phyloP scores from a whole-genome alignment of 2,329 filamentous ascomycete species.

The Aspergillus japonicus region DNA sequence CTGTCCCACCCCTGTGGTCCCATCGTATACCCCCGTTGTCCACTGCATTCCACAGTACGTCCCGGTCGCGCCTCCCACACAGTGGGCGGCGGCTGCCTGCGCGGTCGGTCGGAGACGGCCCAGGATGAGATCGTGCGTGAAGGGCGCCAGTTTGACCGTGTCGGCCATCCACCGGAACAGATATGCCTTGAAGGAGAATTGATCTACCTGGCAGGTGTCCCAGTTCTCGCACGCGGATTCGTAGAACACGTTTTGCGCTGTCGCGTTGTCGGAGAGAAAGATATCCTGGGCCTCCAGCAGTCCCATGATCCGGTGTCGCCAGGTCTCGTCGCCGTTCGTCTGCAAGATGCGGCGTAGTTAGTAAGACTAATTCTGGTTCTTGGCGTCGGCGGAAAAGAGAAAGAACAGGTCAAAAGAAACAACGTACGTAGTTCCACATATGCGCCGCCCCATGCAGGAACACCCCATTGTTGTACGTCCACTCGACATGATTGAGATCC shows the following conservation, averaged over 20 bases:
- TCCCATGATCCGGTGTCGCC: conserved; percentile 51
- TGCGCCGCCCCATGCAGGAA: conserved; percentile 53
- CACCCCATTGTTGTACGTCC: conserved; percentile 56
- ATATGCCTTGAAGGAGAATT: conserved; percentile 66
- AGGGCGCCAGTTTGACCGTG: conserved; percentile 58
- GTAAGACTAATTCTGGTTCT: background rate
- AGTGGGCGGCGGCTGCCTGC: conserved; percentile 48
- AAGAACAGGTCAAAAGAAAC: background rate
- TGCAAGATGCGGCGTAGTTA: conserved; percentile 13
- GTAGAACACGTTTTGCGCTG: conserved; percentile 50
- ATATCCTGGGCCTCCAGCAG: conserved; percentile 55
- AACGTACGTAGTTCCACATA: conserved; percentile 52
- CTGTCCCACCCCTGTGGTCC: conserved; percentile 36
- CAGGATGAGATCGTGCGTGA: conserved; percentile 51
- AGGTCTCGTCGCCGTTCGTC: conserved; percentile 47
- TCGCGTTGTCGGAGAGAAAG: conserved; percentile 46
- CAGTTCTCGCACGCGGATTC: conserved; percentile 60
- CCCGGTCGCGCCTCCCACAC: conserved; percentile 29
- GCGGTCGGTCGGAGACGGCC: conserved; percentile 56
- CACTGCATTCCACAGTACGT: conserved; percentile 43
- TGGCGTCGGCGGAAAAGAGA: background rate
- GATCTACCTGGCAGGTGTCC: conserved; percentile 59
- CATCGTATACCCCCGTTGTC: conserved; percentile 33
- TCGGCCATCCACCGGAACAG: conserved; percentile 60
- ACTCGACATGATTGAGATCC: conserved; percentile 51